Evolutionary conservation across 129 eudicot species (phyloP).

Genomic region (Kitagawia praeruptora): DNA sequence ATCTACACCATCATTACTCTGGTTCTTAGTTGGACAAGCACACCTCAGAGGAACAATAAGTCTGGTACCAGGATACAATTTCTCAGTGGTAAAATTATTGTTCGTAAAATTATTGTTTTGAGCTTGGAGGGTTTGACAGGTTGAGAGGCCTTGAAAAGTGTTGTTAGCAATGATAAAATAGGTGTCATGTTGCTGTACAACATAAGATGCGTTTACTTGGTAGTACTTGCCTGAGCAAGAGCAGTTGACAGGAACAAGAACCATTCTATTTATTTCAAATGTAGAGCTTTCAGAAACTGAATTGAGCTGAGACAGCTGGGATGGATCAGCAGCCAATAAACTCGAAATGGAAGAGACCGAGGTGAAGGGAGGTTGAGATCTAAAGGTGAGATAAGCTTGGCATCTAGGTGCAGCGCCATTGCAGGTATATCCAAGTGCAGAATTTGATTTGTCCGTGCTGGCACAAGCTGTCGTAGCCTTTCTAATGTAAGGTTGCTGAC

Average conservation of each 20-base stretch:
- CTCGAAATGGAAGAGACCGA: constrained; percentile 54
- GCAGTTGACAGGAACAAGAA: constrained; percentile 74
- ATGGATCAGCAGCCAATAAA: constrained; percentile 39
- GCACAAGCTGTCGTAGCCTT: constrained; percentile 24
- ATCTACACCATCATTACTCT: constrained; percentile 41
- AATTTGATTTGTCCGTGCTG: constrained; percentile 35
- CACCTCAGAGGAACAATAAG: constrained; percentile 68
- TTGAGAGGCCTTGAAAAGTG: constrained; percentile 63
- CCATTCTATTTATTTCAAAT: constrained; percentile 39
- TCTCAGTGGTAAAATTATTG: constrained; percentile 17
- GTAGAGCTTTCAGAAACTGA: constrained; percentile 23
- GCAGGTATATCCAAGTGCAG: constrained; percentile 62
- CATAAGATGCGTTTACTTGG: constrained; percentile 51
- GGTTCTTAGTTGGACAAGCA: constrained; percentile 74
- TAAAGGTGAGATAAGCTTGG: constrained; percentile 60
- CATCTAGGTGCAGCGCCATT: constrained; percentile 52
- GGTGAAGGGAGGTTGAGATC: constrained; percentile 53
- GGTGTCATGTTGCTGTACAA: constrained; percentile 19
- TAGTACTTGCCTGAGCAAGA: constrained; percentile 76
- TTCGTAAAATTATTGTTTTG: constrained; percentile 33
- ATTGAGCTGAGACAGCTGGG: constrained; percentile 56
- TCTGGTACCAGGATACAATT: constrained; percentile 28
- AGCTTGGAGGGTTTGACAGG: constrained; percentile 57
- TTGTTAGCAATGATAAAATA: constrained; percentile 41
- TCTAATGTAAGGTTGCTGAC: constrained; percentile 73